phyloP scores from a whole-genome alignment of 1,284 basidiomycete species.

The Ustilago xerochloae region DNA sequence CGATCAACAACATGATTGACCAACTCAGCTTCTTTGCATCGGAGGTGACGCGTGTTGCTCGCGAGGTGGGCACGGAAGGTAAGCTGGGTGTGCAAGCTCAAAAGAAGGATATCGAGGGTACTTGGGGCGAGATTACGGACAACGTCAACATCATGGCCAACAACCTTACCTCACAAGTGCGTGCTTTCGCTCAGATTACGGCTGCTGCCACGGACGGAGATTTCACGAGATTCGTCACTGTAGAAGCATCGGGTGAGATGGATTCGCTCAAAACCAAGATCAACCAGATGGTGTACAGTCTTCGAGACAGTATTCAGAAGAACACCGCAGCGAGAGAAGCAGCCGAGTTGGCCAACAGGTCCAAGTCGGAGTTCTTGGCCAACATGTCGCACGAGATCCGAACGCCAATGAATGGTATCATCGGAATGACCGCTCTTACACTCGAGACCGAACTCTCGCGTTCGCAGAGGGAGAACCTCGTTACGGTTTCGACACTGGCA shows the following conservation, averaged over 20 bases:
- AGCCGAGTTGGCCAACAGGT: constrained; percentile 89
- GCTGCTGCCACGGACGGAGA: constrained; percentile 99
- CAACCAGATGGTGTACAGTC: constrained; percentile 98
- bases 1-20: constrained; percentile 71
- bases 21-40: constrained; percentile 87
- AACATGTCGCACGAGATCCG: constrained; percentile 69
- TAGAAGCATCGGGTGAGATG: constrained; percentile 98
- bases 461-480: constrained; percentile 90
- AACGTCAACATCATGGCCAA: constrained; percentile 73
- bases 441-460: constrained; percentile 90
- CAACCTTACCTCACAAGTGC: constrained; percentile 96
- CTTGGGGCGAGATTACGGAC: constrained; percentile 98
- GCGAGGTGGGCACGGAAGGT: constrained; percentile 94
- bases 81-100: constrained; percentile 97
- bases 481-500: constrained; percentile 94
- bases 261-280: constrained; percentile 99
- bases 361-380: constrained; percentile 88
- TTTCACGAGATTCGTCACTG: constrained; percentile 98
- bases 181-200: constrained; percentile 98
- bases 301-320: constrained; percentile 97
- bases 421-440: constrained; percentile 98
- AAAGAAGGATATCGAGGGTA: constrained; percentile 95
- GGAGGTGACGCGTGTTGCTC: constrained; percentile 93
- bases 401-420: constrained; percentile 77
- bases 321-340: constrained; percentile 98